A percentile compares a stretch with the other conserved stretches of the same genome.
Evolutionary conservation across 257 asterid species (phyloP).

Genomic region (Echites panduratus): DNA sequence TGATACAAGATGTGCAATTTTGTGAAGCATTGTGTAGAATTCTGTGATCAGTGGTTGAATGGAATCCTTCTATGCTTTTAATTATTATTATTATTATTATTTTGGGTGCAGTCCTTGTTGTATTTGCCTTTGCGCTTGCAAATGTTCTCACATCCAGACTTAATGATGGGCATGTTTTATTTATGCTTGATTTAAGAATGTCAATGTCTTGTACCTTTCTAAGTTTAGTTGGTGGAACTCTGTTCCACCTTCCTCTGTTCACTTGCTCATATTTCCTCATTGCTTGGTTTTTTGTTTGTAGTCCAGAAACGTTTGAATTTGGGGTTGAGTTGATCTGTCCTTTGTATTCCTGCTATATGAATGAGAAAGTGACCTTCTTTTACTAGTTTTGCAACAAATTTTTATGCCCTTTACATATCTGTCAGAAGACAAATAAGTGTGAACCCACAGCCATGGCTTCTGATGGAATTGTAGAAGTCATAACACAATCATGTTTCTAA

Average conservation of each 20-base stretch:
- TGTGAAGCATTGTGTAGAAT: not conserved
- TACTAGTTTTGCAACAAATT: not conserved
- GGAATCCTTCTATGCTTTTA: not conserved
- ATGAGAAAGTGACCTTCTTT: not conserved
- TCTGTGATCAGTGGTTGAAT: not conserved
- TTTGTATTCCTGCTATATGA: not conserved
- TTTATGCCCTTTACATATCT: not conserved
- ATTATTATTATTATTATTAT: too few relatives aligned
- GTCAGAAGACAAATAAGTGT: not conserved
- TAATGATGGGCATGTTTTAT: conserved; percentile 67
- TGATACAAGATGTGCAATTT: not conserved
- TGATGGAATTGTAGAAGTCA: too few relatives aligned
- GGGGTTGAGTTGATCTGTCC: not conserved
- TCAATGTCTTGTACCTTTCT: conserved; percentile 3
- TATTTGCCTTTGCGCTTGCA: conserved; percentile 93
- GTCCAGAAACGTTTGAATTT: not conserved
- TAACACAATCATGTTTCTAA: too few relatives aligned
- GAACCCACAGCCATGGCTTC: too few relatives aligned
- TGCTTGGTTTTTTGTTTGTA: not conserved
- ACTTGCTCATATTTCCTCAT: not conserved
- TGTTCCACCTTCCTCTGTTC: not conserved
- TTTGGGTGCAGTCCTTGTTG: conserved; percentile 60
- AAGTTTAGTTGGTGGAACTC: conserved; percentile 7
- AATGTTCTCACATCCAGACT: conserved; percentile 88
- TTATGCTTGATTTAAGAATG: conserved; percentile 7